Percentiles rank a stretch among this genome's conserved stretches.
Evolutionary conservation across 768 basidiomycete genomes (phyloP).

Genomic region (Aureoboletus auriporus): DNA sequence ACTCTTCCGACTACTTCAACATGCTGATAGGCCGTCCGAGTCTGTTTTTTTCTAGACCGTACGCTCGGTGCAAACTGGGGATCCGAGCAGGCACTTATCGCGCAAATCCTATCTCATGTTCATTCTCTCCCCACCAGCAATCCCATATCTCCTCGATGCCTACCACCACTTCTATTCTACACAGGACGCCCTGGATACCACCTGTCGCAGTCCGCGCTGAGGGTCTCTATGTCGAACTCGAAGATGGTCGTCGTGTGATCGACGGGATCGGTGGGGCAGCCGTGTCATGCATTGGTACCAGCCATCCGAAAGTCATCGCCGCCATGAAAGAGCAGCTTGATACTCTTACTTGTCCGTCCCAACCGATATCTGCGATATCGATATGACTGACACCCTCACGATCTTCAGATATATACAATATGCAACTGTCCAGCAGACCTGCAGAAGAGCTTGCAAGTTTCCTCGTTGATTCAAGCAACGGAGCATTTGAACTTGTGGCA

Average conservation of each 20-base stretch:
- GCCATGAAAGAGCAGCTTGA: slow-evolving; percentile 80
- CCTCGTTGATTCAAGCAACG: slow-evolving; percentile 61
- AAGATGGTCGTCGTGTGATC: slow-evolving; percentile 64
- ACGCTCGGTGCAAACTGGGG: too few relatives aligned
- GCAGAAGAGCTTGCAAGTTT: slow-evolving; percentile 75
- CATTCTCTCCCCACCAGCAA: not conserved
- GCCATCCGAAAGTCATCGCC: slow-evolving; percentile 64
- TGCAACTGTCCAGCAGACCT: slow-evolving; percentile 77
- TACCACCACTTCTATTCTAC: slow-evolving; percentile 43
- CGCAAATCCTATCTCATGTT: too few relatives aligned
- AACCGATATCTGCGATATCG: not conserved
- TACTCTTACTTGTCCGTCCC: slow-evolving; percentile 63
- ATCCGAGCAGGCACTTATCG: too few relatives aligned
- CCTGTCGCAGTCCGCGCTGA: slow-evolving; percentile 63
- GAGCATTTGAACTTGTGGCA: slow-evolving; percentile 67
- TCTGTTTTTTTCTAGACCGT: too few relatives aligned
- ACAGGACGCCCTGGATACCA: slow-evolving; percentile 71
- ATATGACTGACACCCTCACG: not conserved
- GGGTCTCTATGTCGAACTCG: slow-evolving; percentile 69
- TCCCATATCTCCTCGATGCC: slow-evolving; percentile 11
- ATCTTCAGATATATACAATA: slow-evolving; percentile 73
- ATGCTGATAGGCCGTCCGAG: too few relatives aligned
- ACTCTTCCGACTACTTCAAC: too few relatives aligned
- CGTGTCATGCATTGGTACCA: slow-evolving; percentile 73
- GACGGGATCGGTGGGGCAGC: slow-evolving; percentile 87